Evolutionary conservation across 2,329 filamentous ascomycete species (phyloP), one percentile per base, ranked within the genome.

Genomic region (Boeremia lycopersici): DNA sequence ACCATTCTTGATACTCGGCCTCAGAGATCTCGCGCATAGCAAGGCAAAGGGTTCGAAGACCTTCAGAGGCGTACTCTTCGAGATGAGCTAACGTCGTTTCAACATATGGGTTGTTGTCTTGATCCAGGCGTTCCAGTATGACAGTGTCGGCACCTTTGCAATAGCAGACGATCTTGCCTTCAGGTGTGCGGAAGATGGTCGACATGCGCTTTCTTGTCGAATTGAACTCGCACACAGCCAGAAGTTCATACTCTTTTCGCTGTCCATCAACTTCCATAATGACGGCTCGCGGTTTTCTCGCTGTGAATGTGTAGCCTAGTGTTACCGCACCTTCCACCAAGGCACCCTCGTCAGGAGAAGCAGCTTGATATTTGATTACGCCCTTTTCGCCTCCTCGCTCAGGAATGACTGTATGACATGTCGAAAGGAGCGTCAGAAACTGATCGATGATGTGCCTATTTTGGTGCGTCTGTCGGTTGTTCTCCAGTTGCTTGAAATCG

Each of bases 221-320:
- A 78, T 99, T 99, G 82, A 99, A 99, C 75, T 99, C 95, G 74
- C 93, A 97, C n/a, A 99, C 93, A 2, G 93, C 93, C 54, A 99
- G 79, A 34, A 99, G 82, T 73, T 97, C 91, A 72, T 95, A 99
- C 73, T 97, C 89, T 38, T 84, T 81, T 62, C 91, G 84, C 64
- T 59, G 61, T 1, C 89, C 92, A 34, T 84, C 84, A 1, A 89
- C 88, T 51, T 89, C 84, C 64, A 98, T 93, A 35, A 93, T 89
- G 28, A 99, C 95, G 5, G 91, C 86, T 54, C 87, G 86, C 28
- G 95, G 96, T 77, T 95, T 96, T 67, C 96, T 87, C 46, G 95
- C 93, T 45, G 89, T 86, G 73, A 99, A 99, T 52, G 85, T 88
- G 79, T 97, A 98, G 4, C 93, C 95, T 46, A 99, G 81, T 41